phyloP scores from a whole-genome alignment of 176 grass and related monocot species.

The Alloteropsis semialata region DNA sequence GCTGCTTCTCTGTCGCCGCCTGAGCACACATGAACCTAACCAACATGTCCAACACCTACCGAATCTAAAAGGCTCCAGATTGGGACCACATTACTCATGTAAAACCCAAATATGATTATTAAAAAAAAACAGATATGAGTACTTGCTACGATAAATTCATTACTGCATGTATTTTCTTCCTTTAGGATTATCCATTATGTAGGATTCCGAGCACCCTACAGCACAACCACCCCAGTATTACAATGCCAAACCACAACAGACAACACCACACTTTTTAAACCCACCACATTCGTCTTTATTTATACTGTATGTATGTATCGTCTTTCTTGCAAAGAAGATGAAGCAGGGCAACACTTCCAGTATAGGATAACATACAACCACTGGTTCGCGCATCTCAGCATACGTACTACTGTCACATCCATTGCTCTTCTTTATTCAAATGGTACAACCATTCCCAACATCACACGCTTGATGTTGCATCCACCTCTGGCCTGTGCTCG shows the following conservation, averaged over 20 bases:
- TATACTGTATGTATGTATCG: neutral
- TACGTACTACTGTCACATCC: neutral
- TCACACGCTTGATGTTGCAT: neutral
- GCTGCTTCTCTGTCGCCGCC: no score
- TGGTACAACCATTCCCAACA: slow-evolving; percentile 2
- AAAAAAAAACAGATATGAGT: no score
- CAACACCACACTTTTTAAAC: neutral
- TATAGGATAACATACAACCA: neutral
- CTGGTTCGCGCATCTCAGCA: neutral
- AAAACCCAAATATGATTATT: no score
- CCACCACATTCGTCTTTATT: neutral
- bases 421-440: slow-evolving; percentile 6
- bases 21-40: no score
- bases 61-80: no score
- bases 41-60: no score
- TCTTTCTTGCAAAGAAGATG: neutral
- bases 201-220: neutral
- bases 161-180: neutral
- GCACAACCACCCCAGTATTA: neutral
- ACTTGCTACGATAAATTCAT: neutral
- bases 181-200: neutral
- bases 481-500: neutral
- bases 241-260: neutral
- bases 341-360: neutral
- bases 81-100: no score